phyloP scores from a whole-genome alignment of 2,329 filamentous ascomycete species.

The Didymella arachidicola region DNA sequence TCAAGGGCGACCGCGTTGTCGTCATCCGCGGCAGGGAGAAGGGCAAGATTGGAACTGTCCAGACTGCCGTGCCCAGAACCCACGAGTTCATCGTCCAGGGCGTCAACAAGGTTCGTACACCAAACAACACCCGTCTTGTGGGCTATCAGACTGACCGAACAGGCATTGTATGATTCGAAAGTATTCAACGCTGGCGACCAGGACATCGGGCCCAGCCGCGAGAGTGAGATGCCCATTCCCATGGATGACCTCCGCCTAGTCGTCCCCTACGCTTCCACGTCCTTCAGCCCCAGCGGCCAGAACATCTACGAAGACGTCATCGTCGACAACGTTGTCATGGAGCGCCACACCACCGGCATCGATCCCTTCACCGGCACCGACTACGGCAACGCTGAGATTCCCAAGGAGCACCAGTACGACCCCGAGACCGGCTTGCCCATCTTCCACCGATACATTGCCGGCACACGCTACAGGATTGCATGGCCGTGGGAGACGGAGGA shows the following conservation, averaged over 20 bases:
- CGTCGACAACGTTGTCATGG: conserved; percentile 44
- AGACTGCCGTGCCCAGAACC: conserved; percentile 56
- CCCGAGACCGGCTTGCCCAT: conserved; percentile 39
- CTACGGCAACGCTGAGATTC: conserved; percentile 37
- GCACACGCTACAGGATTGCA: conserved; percentile 41
- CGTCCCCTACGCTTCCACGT: conserved; percentile 65
- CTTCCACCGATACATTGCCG: conserved; percentile 49
- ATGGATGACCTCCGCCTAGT: conserved; percentile 82
- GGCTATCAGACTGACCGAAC: conserved; percentile 8
- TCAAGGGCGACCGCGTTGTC: conserved; percentile 78
- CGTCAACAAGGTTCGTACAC: conserved; percentile 50
- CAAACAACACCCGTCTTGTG: neutral
- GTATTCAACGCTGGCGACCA: conserved; percentile 39
- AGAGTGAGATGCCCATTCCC: conserved; percentile 65
- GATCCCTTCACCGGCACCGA: conserved; percentile 43
- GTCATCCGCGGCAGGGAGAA: conserved; percentile 79
- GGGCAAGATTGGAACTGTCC: conserved; percentile 82
- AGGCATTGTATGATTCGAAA: conserved; percentile 55
- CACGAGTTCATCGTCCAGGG: conserved; percentile 49
- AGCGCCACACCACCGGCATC: conserved; percentile 43
- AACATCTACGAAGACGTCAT: conserved; percentile 62
- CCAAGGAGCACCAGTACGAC: conserved; percentile 42
- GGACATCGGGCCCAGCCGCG: conserved; percentile 55
- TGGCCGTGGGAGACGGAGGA: conserved; percentile 42
- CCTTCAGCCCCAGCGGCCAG: conserved; percentile 67